Conservation (phyloP, 169 alveolate species). For the Eimeria necatrix region DNA sequence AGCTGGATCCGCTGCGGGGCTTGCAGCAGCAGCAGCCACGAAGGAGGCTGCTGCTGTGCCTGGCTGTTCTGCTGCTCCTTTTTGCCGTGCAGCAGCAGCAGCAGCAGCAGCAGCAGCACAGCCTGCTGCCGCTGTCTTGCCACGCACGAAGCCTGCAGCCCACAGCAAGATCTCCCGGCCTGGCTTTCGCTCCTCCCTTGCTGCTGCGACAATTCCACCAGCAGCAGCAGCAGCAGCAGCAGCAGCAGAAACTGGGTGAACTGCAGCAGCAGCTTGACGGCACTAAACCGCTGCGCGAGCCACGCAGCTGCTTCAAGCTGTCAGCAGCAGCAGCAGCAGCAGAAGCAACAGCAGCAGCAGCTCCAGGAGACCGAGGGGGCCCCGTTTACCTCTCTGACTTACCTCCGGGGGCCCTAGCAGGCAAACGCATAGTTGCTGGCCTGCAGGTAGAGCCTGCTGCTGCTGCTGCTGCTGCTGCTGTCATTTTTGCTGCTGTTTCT, state of each 20-base stretch:
- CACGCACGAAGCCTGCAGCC: not conserved
- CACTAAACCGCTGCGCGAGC: not conserved
- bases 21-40: constrained; percentile 23
- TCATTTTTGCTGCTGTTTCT: no score
- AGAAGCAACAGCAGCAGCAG: not conserved
- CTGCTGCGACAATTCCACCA: no score
- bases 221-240: constrained; percentile 5
- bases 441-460: not conserved
- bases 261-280: no score
- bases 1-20: not conserved
- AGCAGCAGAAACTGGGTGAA: not conserved
- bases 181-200: not conserved
- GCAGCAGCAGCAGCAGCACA: not conserved
- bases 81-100: not conserved
- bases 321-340: not conserved
- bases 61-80: not conserved
- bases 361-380: not conserved
- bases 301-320: not conserved
- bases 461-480: not conserved
- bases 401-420: not conserved
- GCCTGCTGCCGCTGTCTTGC: not conserved
- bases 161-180: not conserved
- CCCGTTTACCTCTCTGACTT: not conserved
- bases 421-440: constrained; percentile 23
- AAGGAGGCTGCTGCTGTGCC: not conserved